Evolutionary conservation across 73 alveolate genomes (phyloP).

Genomic region (Blepharisma stoltei): DNA sequence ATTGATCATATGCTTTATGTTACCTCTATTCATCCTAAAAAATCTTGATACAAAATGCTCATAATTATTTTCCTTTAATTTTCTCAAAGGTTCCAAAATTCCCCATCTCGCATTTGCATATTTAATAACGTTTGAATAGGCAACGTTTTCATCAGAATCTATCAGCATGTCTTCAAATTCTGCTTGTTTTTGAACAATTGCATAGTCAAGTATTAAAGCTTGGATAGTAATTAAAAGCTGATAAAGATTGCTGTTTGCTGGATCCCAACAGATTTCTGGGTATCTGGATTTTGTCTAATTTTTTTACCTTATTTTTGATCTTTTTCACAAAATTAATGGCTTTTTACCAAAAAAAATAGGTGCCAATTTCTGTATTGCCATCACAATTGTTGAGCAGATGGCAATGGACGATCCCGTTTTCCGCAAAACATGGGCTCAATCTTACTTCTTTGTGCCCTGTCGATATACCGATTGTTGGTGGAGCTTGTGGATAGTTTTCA

Average conservation of each 20-base stretch:
- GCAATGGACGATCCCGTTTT: constrained; percentile 64
- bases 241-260: constrained; percentile 46
- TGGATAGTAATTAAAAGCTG: constrained; percentile 65
- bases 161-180: background rate
- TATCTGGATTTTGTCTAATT: too few species aligned
- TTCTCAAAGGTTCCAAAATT: background rate
- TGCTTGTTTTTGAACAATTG: constrained; percentile 46
- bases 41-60: background rate
- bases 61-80: background rate
- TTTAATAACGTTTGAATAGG: background rate
- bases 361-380: constrained; percentile 53
- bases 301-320: too few species aligned
- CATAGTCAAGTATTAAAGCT: constrained; percentile 67
- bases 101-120: background rate
- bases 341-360: too few species aligned
- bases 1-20: too few species aligned
- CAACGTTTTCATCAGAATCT: constrained; percentile 2
- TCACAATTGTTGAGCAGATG: constrained; percentile 71
- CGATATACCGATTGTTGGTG: constrained; percentile 91
- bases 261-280: constrained; percentile 80
- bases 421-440: constrained; percentile 71
- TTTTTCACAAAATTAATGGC: too few species aligned
- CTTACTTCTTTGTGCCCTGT: constrained; percentile 88
- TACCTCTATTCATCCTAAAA: background rate
- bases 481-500: constrained; percentile 85